Conservation (phyloP, 148 eudicot genomes). For the Arctostaphylos glauca region DNA sequence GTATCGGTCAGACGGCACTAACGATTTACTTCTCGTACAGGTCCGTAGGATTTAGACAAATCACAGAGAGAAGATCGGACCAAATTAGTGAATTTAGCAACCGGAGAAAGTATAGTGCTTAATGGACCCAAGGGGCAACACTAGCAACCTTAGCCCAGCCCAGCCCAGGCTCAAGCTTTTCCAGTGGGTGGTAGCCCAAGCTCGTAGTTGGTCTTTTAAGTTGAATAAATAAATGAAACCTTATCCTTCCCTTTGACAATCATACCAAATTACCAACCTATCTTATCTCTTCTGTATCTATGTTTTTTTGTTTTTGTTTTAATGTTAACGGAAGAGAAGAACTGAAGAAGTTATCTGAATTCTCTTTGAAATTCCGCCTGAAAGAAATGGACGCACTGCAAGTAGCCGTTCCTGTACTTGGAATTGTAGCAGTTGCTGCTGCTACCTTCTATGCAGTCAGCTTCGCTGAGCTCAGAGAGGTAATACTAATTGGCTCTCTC, state of each 20-base stretch:
- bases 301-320: neutral
- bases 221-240: neutral
- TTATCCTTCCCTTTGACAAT: neutral
- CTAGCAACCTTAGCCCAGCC: neutral
- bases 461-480: conserved; percentile 72
- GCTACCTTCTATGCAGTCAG: conserved; percentile 73
- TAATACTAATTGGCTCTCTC: conserved; percentile 1
- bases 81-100: too few relatives aligned
- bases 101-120: neutral
- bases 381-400: conserved; percentile 48
- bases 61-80: too few relatives aligned
- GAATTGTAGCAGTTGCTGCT: conserved; percentile 71
- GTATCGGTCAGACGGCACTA: too few relatives aligned
- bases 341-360: neutral
- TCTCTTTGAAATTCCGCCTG: neutral
- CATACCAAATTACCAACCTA: neutral
- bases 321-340: neutral
- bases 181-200: neutral
- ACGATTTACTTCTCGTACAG: too few relatives aligned
- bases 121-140: neutral
- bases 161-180: neutral
- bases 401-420: conserved; percentile 42
- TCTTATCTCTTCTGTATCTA: neutral
- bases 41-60: too few relatives aligned
- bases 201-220: neutral